Percentiles rank a stretch among this genome's conserved stretches.
Evolutionary conservation across 2,329 filamentous ascomycete species (phyloP).

Genomic region (Monosporascus sp.): DNA sequence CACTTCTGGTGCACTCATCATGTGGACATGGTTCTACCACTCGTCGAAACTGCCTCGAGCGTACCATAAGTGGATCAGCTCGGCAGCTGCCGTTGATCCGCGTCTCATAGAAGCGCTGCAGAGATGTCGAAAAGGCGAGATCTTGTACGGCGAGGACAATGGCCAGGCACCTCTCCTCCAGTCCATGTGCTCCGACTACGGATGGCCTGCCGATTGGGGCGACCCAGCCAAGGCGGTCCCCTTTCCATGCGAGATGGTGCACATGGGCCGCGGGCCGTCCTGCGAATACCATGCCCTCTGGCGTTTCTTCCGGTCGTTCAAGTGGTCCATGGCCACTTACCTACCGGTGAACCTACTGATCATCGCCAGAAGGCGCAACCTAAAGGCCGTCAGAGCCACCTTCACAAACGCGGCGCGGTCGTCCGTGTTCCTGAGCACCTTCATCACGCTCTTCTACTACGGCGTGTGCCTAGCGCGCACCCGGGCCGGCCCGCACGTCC

Average conservation of each 20-base stretch:
- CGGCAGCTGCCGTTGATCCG: conserved; percentile 68
- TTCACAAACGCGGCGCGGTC: conserved; percentile 61
- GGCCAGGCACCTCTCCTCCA: conserved; percentile 64
- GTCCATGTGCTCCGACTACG: conserved; percentile 68
- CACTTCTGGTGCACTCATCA: conserved; percentile 67
- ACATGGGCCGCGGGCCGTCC: conserved; percentile 69
- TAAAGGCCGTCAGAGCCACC: conserved; percentile 41
- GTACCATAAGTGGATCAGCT: conserved; percentile 79
- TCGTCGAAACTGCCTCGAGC: conserved; percentile 65
- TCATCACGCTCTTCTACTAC: conserved; percentile 80
- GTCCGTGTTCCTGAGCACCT: conserved; percentile 71
- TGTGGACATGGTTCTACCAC: conserved; percentile 85
- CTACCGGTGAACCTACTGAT: conserved; percentile 69
- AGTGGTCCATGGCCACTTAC: conserved; percentile 72
- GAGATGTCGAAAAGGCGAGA: conserved; percentile 55
- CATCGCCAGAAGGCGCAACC: conserved; percentile 46
- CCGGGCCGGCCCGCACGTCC: conserved; percentile 63
- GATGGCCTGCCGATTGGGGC: conserved; percentile 64
- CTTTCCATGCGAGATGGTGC: conserved; percentile 78
- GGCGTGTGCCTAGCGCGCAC: conserved; percentile 75
- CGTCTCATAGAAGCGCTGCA: conserved; percentile 72
- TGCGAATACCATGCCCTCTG: conserved; percentile 70
- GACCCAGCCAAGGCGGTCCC: conserved; percentile 66
- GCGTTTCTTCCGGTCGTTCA: conserved; percentile 65
- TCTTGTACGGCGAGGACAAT: conserved; percentile 70